Evolutionary conservation across 768 basidiomycete genomes (phyloP), one percentile per base, ranked within the genome.

Genomic region (Rubroboletus satanas): DNA sequence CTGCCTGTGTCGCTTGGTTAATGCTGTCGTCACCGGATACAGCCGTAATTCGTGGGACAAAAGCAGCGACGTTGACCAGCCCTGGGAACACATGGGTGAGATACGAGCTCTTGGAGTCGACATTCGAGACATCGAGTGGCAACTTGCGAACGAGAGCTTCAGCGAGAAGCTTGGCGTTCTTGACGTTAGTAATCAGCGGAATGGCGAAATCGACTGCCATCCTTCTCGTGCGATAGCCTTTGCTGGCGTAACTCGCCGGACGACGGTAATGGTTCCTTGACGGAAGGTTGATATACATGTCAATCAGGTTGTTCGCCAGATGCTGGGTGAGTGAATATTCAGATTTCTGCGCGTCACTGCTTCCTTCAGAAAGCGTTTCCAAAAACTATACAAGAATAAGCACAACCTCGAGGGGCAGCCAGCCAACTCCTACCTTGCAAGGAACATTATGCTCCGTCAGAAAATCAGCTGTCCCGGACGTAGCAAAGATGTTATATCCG

Each of bases 171-270:
- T 98, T 99, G 52, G 96, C 96, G 66, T 93, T 94, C 77, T 99
- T 99, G 76, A 99, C 90, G 70, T 99, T 98, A 42, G 96, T 98
- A 68, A 98, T 93, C 49, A 98, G 79, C 1, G 97, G 97, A 33
- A 98, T 87, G 31, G 95, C 97, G 65, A 96, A 98, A 72, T 99
- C 97, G 60, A 99, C 94, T 7, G 97, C 97, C 94, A 98, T 95
- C 49, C 97, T 89, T 62, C 97, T 90, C 31, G 95, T 96, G 56
- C 85, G 84, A 71, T 98, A 98, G 8, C 97, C 97, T 69, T 97
- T 95, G 71, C 93, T 97, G 49, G 93, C 84, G 70, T 98, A 99
- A 71, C 87, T 95, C 14, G 97, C 95, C 7, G 97, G 97, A 18
- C 97, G 89, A 55, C 97, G 89, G 73, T 92, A 98, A 68, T 93